Conservation (phyloP, 1,284 basidiomycete species). For the Austroboletus niveus region DNA sequence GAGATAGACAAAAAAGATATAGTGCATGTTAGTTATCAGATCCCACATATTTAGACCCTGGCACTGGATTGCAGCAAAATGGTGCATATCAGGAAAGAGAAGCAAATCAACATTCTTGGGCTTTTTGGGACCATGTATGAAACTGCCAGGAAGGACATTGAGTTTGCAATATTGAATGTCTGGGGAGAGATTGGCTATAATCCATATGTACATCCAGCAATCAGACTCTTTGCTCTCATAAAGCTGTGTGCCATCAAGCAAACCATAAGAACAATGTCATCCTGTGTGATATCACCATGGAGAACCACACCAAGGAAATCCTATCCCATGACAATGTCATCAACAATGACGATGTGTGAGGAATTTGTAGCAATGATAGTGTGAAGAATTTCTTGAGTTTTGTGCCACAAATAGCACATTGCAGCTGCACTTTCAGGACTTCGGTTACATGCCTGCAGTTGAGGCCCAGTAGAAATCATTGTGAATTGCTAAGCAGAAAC, state of each 20-base stretch:
- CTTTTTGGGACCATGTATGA: background rate
- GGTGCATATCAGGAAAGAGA: background rate
- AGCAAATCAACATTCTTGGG: background rate
- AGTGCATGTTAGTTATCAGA: too few species aligned
- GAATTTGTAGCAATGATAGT: background rate
- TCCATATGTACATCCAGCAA: conserved; percentile 12
- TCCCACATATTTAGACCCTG: background rate
- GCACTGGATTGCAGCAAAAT: background rate
- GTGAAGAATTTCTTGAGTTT: background rate
- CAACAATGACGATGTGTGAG: background rate
- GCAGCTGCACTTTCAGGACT: conserved; percentile 6
- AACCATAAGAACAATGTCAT: conserved; percentile 4
- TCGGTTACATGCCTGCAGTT: conserved; percentile 4
- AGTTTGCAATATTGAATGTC: background rate
- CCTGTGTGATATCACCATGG: background rate
- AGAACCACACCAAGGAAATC: background rate
- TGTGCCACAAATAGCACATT: background rate
- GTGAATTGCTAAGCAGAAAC: conserved; percentile 27
- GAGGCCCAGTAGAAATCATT: conserved; percentile 26
- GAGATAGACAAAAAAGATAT: background rate
- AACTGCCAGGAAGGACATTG: background rate
- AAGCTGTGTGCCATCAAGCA: conserved; percentile 1
- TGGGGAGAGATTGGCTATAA: background rate
- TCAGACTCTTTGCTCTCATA: too few species aligned
- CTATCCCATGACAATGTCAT: background rate